These are phyloP conservation scores for Aspergillus sp. DNA, from an alignment of 2,329 filamentous ascomycete species.

Conservation along the genomic window DNA sequence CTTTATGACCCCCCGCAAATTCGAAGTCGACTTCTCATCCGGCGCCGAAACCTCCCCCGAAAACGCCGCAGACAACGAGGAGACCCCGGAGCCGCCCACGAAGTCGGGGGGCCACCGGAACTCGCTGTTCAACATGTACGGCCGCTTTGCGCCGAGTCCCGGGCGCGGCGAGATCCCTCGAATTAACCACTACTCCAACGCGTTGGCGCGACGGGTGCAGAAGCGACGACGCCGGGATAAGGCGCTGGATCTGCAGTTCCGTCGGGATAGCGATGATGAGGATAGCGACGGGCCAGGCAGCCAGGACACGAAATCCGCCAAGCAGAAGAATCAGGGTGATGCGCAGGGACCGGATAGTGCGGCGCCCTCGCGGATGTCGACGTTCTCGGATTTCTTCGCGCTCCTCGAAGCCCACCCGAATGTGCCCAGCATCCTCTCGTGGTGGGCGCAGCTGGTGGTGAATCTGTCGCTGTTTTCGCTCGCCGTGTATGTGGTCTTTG, in stretches of 20 bases:
- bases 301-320: constrained; percentile 34
- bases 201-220: constrained; percentile 44
- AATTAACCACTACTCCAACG: constrained; percentile 46
- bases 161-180: constrained; percentile 65
- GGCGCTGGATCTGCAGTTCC: constrained; percentile 42
- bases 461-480: constrained; percentile 49
- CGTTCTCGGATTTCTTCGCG: constrained; percentile 53
- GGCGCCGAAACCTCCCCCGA: constrained; percentile 47
- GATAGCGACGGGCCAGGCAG: constrained; percentile 37
- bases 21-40: constrained; percentile 48
- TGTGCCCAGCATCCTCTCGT: constrained; percentile 63
- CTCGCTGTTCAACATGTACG: constrained; percentile 41
- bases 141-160: constrained; percentile 47
- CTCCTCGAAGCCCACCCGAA: constrained; percentile 64
- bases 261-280: constrained; percentile 42
- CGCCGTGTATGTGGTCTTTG: constrained; percentile 64
- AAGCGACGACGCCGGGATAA: constrained; percentile 50
- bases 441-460: constrained; percentile 61
- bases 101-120: constrained; percentile 34
- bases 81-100: constrained; percentile 42
- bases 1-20: constrained; percentile 50
- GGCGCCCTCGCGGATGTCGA: constrained; percentile 31
- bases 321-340: constrained; percentile 11
- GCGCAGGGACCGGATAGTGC: constrained; percentile 18
- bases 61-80: constrained; percentile 44